Conservation (phyloP, 2,329 filamentous ascomycete species). For the Fusarium tricinctum region DNA sequence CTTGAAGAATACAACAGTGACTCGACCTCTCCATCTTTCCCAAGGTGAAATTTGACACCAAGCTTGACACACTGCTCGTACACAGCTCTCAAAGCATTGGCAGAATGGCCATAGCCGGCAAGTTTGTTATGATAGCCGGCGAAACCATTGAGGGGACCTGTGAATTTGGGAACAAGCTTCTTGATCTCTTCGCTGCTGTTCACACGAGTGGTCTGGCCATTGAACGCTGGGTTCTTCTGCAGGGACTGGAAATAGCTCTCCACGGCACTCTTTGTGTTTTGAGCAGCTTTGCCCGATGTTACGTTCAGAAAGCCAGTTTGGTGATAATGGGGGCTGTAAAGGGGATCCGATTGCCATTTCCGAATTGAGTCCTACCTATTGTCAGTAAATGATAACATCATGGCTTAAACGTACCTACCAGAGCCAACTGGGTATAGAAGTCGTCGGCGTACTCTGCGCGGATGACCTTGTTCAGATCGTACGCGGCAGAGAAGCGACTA, state of each 20-base stretch:
- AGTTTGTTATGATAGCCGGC: constrained; percentile 34
- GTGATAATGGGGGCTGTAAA: constrained; percentile 30
- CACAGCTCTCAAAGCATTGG: constrained; percentile 27
- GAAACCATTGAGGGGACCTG: constrained; percentile 19
- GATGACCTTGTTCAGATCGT: constrained; percentile 38
- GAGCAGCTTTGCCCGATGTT: constrained; percentile 23
- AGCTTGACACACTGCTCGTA: constrained; percentile 33
- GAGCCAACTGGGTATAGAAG: constrained; percentile 29
- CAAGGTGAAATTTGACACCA: constrained; percentile 27
- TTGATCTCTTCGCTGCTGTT: constrained; percentile 17
- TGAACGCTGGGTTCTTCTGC: constrained; percentile 27
- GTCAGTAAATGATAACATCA: no score
- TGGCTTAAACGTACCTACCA: constrained; percentile 6
- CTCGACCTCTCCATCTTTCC: constrained; percentile 28
- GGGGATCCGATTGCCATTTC: constrained; percentile 33
- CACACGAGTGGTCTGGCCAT: constrained; percentile 25
- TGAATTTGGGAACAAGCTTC: constrained; percentile 30
- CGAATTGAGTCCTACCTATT: constrained; percentile 24
- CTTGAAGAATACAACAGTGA: constrained; percentile 24
- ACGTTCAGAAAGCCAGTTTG: constrained; percentile 38
- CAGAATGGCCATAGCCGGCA: constrained; percentile 31
- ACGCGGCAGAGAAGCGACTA: constrained; percentile 30
- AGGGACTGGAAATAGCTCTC: constrained; percentile 34
- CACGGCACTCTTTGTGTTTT: constrained; percentile 26
- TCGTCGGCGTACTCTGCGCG: constrained; percentile 32